Conservation (phyloP, 805 yeast species). For the Dipodascus geniculatus region DNA sequence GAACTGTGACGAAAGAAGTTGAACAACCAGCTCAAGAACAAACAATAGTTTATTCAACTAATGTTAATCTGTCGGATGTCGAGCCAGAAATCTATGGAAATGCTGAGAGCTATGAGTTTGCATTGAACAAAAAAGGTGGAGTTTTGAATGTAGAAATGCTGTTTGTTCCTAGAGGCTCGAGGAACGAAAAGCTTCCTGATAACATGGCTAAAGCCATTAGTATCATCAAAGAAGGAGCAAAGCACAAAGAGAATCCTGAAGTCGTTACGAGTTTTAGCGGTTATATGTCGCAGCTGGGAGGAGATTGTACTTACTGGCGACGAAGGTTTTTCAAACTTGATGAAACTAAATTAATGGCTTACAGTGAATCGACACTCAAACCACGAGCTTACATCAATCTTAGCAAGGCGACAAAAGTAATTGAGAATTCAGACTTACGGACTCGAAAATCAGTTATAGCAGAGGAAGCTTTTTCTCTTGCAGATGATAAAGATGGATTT, state of each 20-base stretch:
- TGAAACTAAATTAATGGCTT: constrained; percentile 65
- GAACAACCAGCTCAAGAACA: neutral
- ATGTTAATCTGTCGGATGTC: neutral
- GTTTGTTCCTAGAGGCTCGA: constrained; percentile 50
- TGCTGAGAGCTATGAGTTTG: neutral
- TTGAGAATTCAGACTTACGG: neutral
- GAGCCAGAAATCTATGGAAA: neutral
- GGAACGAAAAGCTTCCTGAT: constrained; percentile 35
- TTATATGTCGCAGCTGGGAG: constrained; percentile 78
- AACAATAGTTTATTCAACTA: neutral
- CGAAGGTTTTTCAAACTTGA: constrained; percentile 63
- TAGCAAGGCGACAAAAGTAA: neutral
- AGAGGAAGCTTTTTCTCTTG: neutral
- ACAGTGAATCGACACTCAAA: constrained; percentile 56
- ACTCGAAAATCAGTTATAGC: neutral
- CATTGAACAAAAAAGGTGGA: constrained; percentile 26
- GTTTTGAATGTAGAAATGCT: constrained; percentile 51
- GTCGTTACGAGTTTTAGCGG: constrained; percentile 30
- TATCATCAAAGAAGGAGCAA: neutral
- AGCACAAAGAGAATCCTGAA: neutral
- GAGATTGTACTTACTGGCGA: constrained; percentile 68
- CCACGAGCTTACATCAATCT: constrained; percentile 54
- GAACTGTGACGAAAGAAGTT: neutral
- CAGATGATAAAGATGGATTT: constrained; percentile 35
- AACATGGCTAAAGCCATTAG: constrained; percentile 2